phyloP scores from a whole-genome alignment of 2,329 filamentous ascomycete species.

The Colletotrichum incanum region DNA sequence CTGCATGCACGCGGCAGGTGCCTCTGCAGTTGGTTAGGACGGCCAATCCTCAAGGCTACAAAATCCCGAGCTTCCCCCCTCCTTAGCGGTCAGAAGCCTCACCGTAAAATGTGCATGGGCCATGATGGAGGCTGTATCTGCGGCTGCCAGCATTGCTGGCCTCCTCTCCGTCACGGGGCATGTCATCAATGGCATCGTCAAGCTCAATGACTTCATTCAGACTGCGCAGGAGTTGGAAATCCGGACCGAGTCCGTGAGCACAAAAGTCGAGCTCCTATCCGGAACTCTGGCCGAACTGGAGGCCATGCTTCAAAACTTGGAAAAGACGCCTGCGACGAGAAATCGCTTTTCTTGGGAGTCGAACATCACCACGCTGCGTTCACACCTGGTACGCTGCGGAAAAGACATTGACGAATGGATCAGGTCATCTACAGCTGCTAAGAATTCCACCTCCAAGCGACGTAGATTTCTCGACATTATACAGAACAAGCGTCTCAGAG shows the following conservation, averaged over 20 bases:
- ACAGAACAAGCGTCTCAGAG: not conserved
- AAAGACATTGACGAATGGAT: constrained; percentile 1
- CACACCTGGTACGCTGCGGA: not conserved
- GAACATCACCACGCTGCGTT: not conserved
- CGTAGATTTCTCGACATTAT: not conserved
- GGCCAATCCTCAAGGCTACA: no score
- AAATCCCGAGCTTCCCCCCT: not conserved
- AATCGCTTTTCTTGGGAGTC: not conserved
- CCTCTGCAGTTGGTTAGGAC: not conserved
- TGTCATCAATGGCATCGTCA: constrained; percentile 6
- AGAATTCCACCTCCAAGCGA: not conserved
- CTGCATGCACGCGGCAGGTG: not conserved
- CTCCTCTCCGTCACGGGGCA: not conserved
- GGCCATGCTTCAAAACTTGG: not conserved
- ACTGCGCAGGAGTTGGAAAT: not conserved
- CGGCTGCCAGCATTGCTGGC: constrained; percentile 16
- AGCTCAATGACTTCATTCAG: not conserved
- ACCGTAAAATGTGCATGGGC: not conserved
- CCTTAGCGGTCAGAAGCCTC: not conserved
- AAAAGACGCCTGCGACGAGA: not conserved
- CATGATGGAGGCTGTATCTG: not conserved
- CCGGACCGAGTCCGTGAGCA: not conserved
- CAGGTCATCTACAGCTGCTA: not conserved
- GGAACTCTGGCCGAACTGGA: not conserved
- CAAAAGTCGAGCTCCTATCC: not conserved